Evolutionary conservation across 2,329 filamentous ascomycete species (phyloP), one percentile per base, ranked within the genome.

Genomic region (Nothophaeocryptopus gaeumannii): DNA sequence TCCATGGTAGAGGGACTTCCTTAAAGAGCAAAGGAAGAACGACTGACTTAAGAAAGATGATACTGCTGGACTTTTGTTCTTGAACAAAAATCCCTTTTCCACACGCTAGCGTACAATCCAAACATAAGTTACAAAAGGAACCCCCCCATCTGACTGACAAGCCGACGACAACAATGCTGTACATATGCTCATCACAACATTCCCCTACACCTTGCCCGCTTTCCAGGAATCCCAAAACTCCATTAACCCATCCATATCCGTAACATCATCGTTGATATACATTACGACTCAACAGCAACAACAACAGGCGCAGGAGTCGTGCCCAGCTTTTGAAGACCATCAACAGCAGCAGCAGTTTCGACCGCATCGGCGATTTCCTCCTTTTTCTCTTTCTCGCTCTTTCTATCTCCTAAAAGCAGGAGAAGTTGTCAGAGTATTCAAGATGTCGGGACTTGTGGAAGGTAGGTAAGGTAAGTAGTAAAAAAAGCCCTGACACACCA

Each of bases 401-500:
- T 46, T 12, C 41, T 14, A 13, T 41, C 15, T 14, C 45, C 47
- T 45, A 34, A 16, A 32, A 44, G 35, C 15, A 20, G 7, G 16
- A 20, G 16, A 38, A 47, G 50, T 47, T 41, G 44, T 47, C 45
- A 52, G 45, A 47, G 44, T 46, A 44, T 44, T 38, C 49, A 15
- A 30, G 16, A 45, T 14, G 13, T 13, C 12, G 15, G 7, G 5
- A 3, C n/a, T 38, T 37, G 33, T 10, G 16, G 37, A 33, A 41
- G 35, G 34, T 32, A 39, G 43, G 39, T 39, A 39, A 29, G 30
- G 16, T 40, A 40, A 48, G n/a, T n/a, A n/a, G n/a, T n/a, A n/a
- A 35, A 42, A 35, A 35, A 52, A 52, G 39, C 50, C 50, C 50
- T 52, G 45, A 52, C 50, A 43, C 50, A 52, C 39, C 20, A 37